Evolutionary conservation across 345 rosid genomes (phyloP), one percentile per base, ranked within the genome.

Genomic region (Arabidopsis thaliana): DNA sequence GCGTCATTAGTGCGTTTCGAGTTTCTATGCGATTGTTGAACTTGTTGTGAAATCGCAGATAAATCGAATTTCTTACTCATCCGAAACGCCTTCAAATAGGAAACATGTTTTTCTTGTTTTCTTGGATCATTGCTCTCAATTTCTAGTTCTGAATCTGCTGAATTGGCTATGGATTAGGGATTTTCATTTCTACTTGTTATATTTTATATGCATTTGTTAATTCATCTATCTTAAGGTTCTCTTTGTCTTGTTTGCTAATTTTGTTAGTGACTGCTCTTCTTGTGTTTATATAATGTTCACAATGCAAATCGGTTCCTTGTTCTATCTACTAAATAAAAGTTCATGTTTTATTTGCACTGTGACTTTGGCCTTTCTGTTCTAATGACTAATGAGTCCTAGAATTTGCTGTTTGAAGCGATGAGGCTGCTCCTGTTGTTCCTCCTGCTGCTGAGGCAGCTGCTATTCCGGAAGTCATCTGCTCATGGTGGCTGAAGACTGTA

Each of bases 401-500:
- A 51, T 51, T 56, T 57, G 13, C 3, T 57, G 44, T 34, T 67
- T 65, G 44, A 91, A 91, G 97, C 37, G 97, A 88, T 44, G 94
- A 91, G 37, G 91, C 52, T 76, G 79, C 79, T 53, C 71, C 59
- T 61, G 88, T 44, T 69, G 80, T 73, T 59, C 73, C 63, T 65
- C 82, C 83, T 28, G 83, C 64, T 24, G 82, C 74, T 37, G 93
- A 83, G 82, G 40, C 77, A 5, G 75, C 83, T 8, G 80, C 78
- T 49, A 76, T 86, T 2, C 71, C 64, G 3, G 72, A 88, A 90
- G 72, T 86, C 96, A 7, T 78, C 76, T 71, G 87, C 89, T 25
- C 91, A 87, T 2, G 89, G 90, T 10, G 93, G 96, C 96, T 2
- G 91, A 91, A 74, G 95, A 89, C 74, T 91, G 97, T 63, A 77